Conservation (phyloP, 2,329 filamentous ascomycete species). For the Arthrobotrys entomopaga region DNA sequence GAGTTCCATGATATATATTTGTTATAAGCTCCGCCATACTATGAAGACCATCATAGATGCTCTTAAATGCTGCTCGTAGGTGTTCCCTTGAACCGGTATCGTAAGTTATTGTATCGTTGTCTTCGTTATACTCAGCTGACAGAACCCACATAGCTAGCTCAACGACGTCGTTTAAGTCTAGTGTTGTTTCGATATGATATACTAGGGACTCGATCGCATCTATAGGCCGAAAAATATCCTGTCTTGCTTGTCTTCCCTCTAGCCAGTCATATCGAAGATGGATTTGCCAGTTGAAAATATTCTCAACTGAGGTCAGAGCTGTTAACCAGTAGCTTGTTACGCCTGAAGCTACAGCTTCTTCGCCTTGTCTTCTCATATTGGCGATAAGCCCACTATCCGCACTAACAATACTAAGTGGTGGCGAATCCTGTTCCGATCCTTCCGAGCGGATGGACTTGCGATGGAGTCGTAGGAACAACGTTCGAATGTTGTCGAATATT, state of each 20-base stretch:
- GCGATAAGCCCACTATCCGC: conserved; percentile 10
- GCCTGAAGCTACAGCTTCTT: neutral
- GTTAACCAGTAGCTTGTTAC: conserved; percentile 9
- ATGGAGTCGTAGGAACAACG: conserved; percentile 2
- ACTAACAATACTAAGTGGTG: conserved; percentile 9
- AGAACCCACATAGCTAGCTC: conserved; percentile 34
- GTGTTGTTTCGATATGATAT: neutral
- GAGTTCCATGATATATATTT: conserved; percentile 1
- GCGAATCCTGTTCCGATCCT: neutral
- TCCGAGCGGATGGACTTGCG: neutral
- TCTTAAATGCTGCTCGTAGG: conserved; percentile 19
- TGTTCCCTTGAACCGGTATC: conserved; percentile 9
- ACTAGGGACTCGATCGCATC: conserved; percentile 12
- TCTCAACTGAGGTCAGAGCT: neutral
- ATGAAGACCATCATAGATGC: conserved; percentile 14
- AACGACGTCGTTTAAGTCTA: conserved; percentile 22
- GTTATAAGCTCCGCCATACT: conserved; percentile 22
- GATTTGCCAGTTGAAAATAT: neutral
- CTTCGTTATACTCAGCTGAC: neutral
- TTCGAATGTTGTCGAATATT: neutral
- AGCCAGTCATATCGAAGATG: conserved; percentile 4
- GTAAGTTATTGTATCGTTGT: conserved; percentile 4
- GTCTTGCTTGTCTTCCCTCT: neutral
- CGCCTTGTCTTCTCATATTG: conserved; percentile 7
- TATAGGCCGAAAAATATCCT: neutral